phyloP scores from a whole-genome alignment of 1,284 basidiomycete species.

The Cutaneotrichosporon sp. region DNA sequence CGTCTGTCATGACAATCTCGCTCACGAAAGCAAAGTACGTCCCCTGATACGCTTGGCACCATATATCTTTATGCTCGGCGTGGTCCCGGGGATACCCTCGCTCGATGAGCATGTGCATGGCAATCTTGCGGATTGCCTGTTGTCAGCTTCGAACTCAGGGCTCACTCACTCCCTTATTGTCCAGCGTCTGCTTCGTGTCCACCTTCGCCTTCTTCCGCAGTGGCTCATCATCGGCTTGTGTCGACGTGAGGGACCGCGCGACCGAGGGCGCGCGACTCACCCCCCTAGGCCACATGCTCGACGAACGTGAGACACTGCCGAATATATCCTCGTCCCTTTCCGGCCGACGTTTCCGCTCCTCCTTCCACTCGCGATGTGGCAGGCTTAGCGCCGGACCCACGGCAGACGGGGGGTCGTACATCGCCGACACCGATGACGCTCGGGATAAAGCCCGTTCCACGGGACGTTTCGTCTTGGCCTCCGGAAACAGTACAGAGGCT shows the following conservation, averaged over 20 bases:
- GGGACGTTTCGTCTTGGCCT: conserved; percentile 24
- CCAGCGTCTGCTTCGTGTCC: conserved; percentile 22
- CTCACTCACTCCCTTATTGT: conserved; percentile 7
- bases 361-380: conserved; percentile 32
- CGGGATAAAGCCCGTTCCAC: conserved; percentile 20
- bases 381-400: conserved; percentile 29
- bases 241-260: not conserved
- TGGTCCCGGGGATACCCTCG: conserved; percentile 31
- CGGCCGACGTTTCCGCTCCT: conserved; percentile 44
- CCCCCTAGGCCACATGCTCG: not conserved
- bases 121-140: conserved; percentile 43
- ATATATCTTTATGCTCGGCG: conserved; percentile 42
- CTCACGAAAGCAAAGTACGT: conserved; percentile 45
- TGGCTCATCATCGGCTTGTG: not conserved
- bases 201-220: not conserved
- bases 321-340: conserved; percentile 43
- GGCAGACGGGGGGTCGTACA: conserved; percentile 21
- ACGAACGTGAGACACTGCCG: conserved; percentile 8
- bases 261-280: conserved; percentile 2
- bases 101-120: conserved; percentile 31
- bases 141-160: not conserved
- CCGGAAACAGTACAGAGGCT: conserved; percentile 38
- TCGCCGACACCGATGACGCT: conserved; percentile 30
- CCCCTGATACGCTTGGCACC: conserved; percentile 39
- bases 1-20: not conserved